Evolutionary conservation across 192 early-diverging fungal genomes (phyloP), one percentile per base, ranked within the genome.

Genomic region (Hyaloraphidium curvatum): DNA sequence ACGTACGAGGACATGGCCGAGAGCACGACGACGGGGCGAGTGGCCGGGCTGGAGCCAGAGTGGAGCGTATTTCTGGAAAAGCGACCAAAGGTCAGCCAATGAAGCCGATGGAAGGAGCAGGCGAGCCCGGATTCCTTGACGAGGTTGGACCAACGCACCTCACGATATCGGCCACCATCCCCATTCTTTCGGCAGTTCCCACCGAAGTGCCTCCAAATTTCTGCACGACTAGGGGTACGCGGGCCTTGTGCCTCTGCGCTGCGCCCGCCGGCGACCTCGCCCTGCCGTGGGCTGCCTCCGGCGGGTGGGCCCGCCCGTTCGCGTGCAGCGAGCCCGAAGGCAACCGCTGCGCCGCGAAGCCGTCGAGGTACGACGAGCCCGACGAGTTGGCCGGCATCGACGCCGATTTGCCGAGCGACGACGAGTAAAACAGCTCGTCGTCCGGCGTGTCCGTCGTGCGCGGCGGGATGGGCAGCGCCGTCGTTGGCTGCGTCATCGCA

Each of bases 191-290:
- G 9, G 67, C 73, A 31, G 62, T 90, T 52, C 94, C 91, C 28
- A 98, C 85, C 55, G 79, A 84, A 28, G 94, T 98, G 26, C 94
- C 91, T 55, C 94, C 94, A 77, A 89, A 98, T 75, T 98, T 98
- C 40, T 31, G 26, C 23, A 55, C 35, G n/a, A 55, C 54, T 28
- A 39, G 39, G 23, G 43, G 43, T 37, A 17, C 11, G 11, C 35
- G 35, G 11, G 11, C 35, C 11, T 37, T 17, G 17, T 37, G 11
- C 4, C 25, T 25, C 11, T 9, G 11, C 7, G 7, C 23, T 11
- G 43, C 43, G 19, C 7, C 7, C 25, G n/a, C n/a, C n/a, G n/a
- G n/a, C n/a, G n/a, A n/a, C n/a, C n/a, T n/a, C n/a, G n/a, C 43
- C 43, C 14, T 48, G 14, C 23, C 5, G 17, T 37, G n/a, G 33